These are phyloP conservation scores for Amanita rimosa DNA, from an alignment of 768 basidiomycete species.

Conservation along the genomic window DNA sequence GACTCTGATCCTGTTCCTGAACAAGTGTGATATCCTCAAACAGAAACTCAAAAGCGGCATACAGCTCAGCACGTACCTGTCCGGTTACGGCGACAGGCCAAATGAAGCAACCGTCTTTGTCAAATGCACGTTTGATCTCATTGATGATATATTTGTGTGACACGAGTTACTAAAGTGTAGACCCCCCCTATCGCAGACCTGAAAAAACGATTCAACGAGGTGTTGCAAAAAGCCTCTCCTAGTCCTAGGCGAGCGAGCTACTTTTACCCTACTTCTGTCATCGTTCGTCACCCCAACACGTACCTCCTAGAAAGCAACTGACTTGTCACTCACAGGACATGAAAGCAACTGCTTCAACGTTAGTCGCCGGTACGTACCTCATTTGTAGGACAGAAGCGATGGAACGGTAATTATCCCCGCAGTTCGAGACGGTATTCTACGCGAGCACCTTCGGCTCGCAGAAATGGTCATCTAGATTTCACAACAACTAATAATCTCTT, in stretches of 20 bases:
- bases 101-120: conserved; percentile 46
- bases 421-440: conserved; percentile 47
- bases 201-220: conserved; percentile 34
- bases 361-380: conserved; percentile 31
- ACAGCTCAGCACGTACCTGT: conserved; percentile 40
- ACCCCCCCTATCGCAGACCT: conserved; percentile 20
- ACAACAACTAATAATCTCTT: neutral
- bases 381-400: neutral
- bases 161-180: neutral
- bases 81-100: conserved; percentile 48
- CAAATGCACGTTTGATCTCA: conserved; percentile 34
- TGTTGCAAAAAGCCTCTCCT: conserved; percentile 35
- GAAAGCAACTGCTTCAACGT: conserved; percentile 38
- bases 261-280: conserved; percentile 48
- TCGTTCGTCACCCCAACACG: conserved; percentile 25
- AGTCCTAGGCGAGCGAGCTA: conserved; percentile 36
- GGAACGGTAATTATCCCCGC: neutral
- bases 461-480: conserved; percentile 23
- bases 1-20: conserved; percentile 62
- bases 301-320: neutral
- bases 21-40: conserved; percentile 60
- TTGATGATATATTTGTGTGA: neutral
- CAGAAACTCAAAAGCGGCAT: conserved; percentile 35
- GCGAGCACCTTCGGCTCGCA: conserved; percentile 36
- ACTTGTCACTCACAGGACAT: conserved; percentile 31